Base-by-base conservation (phyloP, 495 filamentous ascomycete genomes). In the Geopyxis carbonaria region DNA sequence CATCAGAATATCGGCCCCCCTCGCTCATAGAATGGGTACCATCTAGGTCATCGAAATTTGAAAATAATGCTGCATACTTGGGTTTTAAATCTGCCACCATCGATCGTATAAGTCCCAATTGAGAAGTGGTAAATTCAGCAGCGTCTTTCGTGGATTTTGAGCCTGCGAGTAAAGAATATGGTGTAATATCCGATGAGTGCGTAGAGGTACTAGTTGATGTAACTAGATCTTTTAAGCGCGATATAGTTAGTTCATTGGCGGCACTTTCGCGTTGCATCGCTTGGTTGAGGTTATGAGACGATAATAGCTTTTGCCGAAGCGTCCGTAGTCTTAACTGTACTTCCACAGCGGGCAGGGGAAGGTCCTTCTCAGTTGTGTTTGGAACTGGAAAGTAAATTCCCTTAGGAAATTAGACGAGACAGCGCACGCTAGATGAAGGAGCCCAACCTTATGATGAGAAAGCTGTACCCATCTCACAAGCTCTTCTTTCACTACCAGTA, bases 371-470 rank as follows among this genome's bases (percentile, higher is more conserved):
- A n/a, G n/a, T n/a, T n/a, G n/a, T n/a, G n/a, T n/a, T n/a, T n/a
- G n/a, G n/a, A n/a, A n/a, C n/a, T n/a, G n/a, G n/a, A n/a, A n/a
- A n/a, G n/a, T n/a, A n/a, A n/a, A n/a, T n/a, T n/a, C n/a, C n/a
- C n/a, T n/a, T n/a, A n/a, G n/a, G n/a, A n/a, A 43, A 24, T 34
- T 45, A 45, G 46, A 23, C 37, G 4, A 25, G n/a, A n/a, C n/a
- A n/a, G n/a, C n/a, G n/a, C n/a, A n/a, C n/a, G n/a, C n/a, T n/a
- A n/a, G 25, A 34, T 14, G 18, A 27, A 59, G 59, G 31, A 66
- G 49, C 15, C 68, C 53, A 50, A 78, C 75, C 61, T 85, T 75
- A 60, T 97, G 93, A 68, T 94, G 86, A 33, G 69, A 71, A 39
- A 97, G 62, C 36, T 74, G 66, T 41, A 95, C 74, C 75, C 78